Conservation (phyloP, 2,329 filamentous ascomycete genomes). For the Cercospora sp. region DNA sequence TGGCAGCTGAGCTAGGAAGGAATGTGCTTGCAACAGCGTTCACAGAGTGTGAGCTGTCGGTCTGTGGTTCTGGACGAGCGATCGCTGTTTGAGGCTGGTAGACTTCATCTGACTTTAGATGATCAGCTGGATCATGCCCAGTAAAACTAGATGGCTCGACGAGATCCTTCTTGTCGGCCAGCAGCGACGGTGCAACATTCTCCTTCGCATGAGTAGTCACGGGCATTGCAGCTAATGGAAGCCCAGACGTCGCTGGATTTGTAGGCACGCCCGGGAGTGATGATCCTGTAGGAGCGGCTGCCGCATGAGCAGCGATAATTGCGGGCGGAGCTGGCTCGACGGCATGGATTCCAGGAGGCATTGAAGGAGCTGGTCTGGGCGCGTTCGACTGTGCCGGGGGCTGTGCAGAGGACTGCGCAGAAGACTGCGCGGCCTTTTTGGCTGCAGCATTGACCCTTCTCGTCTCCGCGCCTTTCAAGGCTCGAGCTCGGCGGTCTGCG, state of each 20-base stretch:
- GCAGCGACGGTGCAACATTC: not conserved
- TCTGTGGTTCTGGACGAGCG: not conserved
- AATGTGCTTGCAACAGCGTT: not conserved
- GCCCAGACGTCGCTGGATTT: not conserved
- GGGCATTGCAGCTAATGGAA: not conserved
- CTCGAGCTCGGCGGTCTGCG: conserved; percentile 40
- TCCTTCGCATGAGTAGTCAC: not conserved
- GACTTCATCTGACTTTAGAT: not conserved
- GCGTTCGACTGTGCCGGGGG: not conserved
- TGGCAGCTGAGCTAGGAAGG: not conserved
- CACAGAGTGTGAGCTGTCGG: not conserved
- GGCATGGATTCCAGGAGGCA: not conserved
- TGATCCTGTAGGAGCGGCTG: not conserved
- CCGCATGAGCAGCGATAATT: not conserved
- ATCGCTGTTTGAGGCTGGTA: not conserved
- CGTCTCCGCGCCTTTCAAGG: conserved; percentile 38
- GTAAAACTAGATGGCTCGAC: not conserved
- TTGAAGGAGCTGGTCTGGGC: not conserved
- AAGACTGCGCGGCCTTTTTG: conserved; percentile 30
- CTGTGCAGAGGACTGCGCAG: conserved; percentile 10
- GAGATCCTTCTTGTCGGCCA: not conserved
- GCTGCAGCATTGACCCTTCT: conserved; percentile 37
- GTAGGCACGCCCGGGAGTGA: not conserved
- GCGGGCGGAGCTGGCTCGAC: not conserved
- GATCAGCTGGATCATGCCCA: not conserved